Base-by-base conservation (phyloP, 108 stramenopile genomes). In the Skeletonema marinoi region DNA sequence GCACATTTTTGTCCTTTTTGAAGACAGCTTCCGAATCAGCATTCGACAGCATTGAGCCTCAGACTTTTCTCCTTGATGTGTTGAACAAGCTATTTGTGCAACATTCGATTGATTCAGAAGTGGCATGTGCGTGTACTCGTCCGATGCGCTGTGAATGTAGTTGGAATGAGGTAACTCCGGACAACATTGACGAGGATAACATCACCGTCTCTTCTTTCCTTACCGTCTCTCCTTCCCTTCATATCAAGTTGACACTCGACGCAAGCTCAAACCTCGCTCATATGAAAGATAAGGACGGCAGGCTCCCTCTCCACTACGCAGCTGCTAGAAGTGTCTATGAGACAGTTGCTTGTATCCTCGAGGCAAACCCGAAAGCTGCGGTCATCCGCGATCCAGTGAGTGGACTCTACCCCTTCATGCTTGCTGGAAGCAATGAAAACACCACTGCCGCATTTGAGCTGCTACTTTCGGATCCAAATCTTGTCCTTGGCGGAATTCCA, bases 321-420 rank as follows among this genome's bases (percentile, higher is more conserved):
- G 39, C 83, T 35, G 36, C 68, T 30, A 80, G 16, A 17, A 14
- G 48, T 1, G 17, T 17, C 80, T 77, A 73, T 71, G 13, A 82
- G 83, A 56, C 68, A 70, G 6, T 86, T 79, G 82, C n/a, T 17
- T 14, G 71, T 21, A 3, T 86, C 32, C 71, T 86, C 61, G 58
- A 38, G 16, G 74, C 82, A 4, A 71, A 78, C 44, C 86, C 86
- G 6, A 65, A 73, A 58, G 59, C 74, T 1, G 12, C 71, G 25
- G n/a, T 60, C 11, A 6, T 69, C 8, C 63, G 30, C 41, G 84
- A 85, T 62, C 87, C 87, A 14, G 30, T 76, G 17, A 80, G 82
- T 38, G 64, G 69, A 21, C 59, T 88, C 8, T 88, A 74, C 64
- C 87, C 87, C 3, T 88, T 88, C 54, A 81, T 63, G 62, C 32